Evolutionary conservation across 192 early-diverging fungal species (phyloP), one percentile per base, ranked within the genome.

Genomic region (Linnemannia elongata): DNA sequence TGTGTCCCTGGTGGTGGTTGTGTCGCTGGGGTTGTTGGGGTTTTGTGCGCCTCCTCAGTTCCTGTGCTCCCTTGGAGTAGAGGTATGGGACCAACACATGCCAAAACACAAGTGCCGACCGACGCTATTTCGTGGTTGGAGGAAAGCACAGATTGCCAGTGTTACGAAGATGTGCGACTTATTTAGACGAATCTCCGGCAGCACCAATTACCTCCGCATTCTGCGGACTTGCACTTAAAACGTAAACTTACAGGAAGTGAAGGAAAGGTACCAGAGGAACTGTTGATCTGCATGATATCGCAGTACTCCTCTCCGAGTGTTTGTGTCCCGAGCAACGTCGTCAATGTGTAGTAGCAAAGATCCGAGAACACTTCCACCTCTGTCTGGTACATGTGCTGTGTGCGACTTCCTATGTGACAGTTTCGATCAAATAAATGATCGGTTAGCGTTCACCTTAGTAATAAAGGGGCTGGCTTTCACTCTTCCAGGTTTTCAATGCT

Each of bases 251-350:
- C 89, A 68, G 88, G 57, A 20, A 87, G 27, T 47, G 91, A 82
- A 33, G 96, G 95, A 45, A 89, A 93, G n/a, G 91, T 90, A 4
- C 83, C 77, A 24, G 83, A 76, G 1, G 79, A 83, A 22, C 88
- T 83, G 33, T 87, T 90, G 66, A 94, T 89, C 73, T 95, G 97
- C 79, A 97, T 80, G 71, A 98, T 96, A 77, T 96, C 97, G 77
- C 97, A 98, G 87, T 98, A 98, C 82, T 99, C 98, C 86, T 99
- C 97, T 60, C 98, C 98, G 47, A 99, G 85, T 0, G 98, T 98
- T 79, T 96, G 97, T 24, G 92, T 93, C 6, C 97, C 95, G n/a
- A 91, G 85, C 24, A 91, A 87, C 0, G 95, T 95, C 8, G 97
- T 97, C 54, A 96, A 88, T 0, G 91, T 93, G 72, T 95, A 94